Conservation (phyloP, 129 eudicot genomes). For the Gnaphalium uliginosum region DNA sequence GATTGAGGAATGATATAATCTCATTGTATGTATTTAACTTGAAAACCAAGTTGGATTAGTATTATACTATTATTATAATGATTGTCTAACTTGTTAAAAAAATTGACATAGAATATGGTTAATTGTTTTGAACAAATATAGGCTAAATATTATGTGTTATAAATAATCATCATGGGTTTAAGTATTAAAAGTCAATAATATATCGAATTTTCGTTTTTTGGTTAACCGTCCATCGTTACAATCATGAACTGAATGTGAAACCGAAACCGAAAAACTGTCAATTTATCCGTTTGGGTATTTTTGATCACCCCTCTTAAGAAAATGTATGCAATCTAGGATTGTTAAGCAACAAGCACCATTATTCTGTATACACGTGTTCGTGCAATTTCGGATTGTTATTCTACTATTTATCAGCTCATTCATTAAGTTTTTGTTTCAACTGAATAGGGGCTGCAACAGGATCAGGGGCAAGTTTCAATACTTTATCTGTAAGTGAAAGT, state of each 20-base stretch:
- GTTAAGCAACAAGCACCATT: background rate
- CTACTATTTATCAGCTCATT: background rate
- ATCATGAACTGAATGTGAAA: background rate
- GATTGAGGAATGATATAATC: no score
- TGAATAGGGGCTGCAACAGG: slow-evolving; percentile 81
- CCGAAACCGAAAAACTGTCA: background rate
- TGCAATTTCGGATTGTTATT: background rate
- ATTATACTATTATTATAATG: no score
- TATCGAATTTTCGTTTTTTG: background rate
- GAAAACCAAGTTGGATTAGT: no score
- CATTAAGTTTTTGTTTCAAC: slow-evolving; percentile 3
- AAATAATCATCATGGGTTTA: no score
- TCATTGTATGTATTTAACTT: no score
- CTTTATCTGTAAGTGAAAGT: slow-evolving; percentile 6
- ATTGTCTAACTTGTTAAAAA: no score
- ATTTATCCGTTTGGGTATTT: background rate
- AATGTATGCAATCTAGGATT: background rate
- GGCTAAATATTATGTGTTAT: no score
- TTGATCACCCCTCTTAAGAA: background rate
- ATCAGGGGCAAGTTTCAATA: slow-evolving; percentile 75
- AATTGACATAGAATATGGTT: no score
- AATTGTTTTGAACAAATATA: no score
- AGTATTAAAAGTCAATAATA: no score
- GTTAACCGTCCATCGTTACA: background rate
- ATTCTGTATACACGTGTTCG: background rate